These are phyloP conservation scores for Tuber melanosporum DNA, from an alignment of 495 filamentous ascomycete species.

Conservation along the genomic window DNA sequence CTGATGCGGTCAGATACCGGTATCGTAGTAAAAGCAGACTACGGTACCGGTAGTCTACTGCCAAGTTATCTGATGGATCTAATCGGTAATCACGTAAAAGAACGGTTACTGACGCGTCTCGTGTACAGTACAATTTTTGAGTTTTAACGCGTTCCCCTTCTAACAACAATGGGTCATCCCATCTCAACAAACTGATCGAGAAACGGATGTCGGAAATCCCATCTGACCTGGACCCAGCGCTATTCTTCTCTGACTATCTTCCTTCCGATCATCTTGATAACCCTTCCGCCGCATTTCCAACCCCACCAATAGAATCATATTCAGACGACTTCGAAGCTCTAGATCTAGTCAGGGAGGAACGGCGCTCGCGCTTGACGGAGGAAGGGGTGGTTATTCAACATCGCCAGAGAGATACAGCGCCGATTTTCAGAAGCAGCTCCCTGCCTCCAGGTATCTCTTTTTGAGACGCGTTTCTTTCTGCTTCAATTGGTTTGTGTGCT, in stretches of 20 bases:
- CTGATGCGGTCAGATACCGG: not conserved
- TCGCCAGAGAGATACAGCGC: constrained; percentile 53
- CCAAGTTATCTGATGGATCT: not conserved
- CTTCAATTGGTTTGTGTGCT: constrained; percentile 11
- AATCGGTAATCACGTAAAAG: not conserved
- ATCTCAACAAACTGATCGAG: not conserved
- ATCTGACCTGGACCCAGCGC: constrained; percentile 36
- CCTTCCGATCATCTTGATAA: constrained; percentile 21
- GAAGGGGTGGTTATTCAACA: constrained; percentile 58
- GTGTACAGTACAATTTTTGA: not conserved
- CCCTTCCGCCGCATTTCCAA: constrained; percentile 14
- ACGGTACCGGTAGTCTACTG: too few species aligned
- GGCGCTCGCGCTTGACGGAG: constrained; percentile 48
- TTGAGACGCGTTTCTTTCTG: constrained; percentile 4
- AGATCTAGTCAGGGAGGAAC: constrained; percentile 49
- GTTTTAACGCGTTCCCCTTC: not conserved
- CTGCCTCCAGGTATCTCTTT: constrained; percentile 47
- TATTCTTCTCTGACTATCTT: constrained; percentile 32
- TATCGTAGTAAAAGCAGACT: too few species aligned
- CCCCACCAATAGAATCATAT: constrained; percentile 28
- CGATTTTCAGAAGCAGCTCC: constrained; percentile 59
- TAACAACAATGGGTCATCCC: not conserved
- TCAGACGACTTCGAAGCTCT: constrained; percentile 61
- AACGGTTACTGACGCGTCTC: not conserved
- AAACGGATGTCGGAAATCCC: constrained; percentile 34